Conservation (phyloP, 768 basidiomycete species). For the Auricularia auricula-judae region DNA sequence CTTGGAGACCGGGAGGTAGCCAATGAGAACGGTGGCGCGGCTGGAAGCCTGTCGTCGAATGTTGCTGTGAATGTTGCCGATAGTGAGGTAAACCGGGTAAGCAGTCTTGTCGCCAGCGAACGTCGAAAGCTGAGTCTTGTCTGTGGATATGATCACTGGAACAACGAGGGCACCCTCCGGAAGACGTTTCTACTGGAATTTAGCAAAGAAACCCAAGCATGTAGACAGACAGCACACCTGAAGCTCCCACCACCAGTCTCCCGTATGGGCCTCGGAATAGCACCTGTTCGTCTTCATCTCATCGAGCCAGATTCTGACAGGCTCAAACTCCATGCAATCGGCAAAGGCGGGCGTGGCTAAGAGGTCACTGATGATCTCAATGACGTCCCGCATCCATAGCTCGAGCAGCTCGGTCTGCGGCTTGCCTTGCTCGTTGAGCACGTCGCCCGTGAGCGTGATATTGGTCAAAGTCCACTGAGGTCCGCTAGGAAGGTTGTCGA, state of each 20-base stretch:
- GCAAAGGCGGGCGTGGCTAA: conserved; percentile 13
- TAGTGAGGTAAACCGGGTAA: conserved; percentile 34
- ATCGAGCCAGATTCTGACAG: conserved; percentile 5
- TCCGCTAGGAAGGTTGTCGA: not conserved
- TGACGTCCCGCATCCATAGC: conserved; percentile 15
- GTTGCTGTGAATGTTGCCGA: conserved; percentile 31
- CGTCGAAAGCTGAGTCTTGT: conserved; percentile 10
- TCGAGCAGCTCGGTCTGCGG: conserved; percentile 6
- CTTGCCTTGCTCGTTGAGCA: not conserved
- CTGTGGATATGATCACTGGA: conserved; percentile 8
- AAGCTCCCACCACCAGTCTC: conserved; percentile 16
- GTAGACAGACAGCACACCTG: conserved; percentile 10
- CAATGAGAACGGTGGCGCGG: conserved; percentile 25
- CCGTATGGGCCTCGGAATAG: conserved; percentile 16
- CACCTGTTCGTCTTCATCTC: conserved; percentile 1
- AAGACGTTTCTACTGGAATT: conserved; percentile 4
- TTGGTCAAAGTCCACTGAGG: not conserved
- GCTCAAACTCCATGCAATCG: conserved; percentile 5
- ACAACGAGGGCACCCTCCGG: conserved; percentile 9
- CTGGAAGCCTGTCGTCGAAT: conserved; percentile 25
- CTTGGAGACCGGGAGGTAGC: conserved; percentile 27
- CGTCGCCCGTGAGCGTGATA: not conserved
- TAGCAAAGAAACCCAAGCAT: no score
- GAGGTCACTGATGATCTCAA: conserved; percentile 18
- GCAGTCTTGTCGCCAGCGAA: conserved; percentile 12